phyloP scores from a whole-genome alignment of 352 stramenopile species.

The Phytophthora syringae region DNA sequence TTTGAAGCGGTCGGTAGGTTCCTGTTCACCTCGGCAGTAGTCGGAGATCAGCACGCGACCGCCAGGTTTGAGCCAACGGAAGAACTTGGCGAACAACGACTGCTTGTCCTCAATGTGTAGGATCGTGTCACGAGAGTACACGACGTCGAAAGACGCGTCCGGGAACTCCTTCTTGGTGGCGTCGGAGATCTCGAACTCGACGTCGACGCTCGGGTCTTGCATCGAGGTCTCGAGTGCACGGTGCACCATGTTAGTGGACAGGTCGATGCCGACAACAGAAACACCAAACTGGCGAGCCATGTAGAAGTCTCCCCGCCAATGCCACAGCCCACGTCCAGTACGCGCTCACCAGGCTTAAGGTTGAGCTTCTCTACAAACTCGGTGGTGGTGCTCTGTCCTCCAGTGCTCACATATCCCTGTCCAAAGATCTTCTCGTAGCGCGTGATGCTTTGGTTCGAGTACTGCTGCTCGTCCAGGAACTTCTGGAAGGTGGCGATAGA shows the following conservation, averaged over 20 bases:
- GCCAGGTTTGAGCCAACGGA: slow-evolving; percentile 69
- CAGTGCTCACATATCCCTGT: slow-evolving; percentile 73
- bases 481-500: slow-evolving; percentile 67
- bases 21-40: slow-evolving; percentile 72
- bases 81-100: slow-evolving; percentile 69
- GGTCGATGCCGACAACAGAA: slow-evolving; percentile 74
- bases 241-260: slow-evolving; percentile 83
- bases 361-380: slow-evolving; percentile 77
- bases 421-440: slow-evolving; percentile 84
- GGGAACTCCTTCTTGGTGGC: no score
- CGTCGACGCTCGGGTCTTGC: slow-evolving; percentile 49
- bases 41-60: slow-evolving; percentile 72
- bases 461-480: slow-evolving; percentile 77
- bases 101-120: slow-evolving; percentile 75
- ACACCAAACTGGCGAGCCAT: slow-evolving; percentile 91
- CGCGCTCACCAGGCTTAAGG: slow-evolving; percentile 60
- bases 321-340: slow-evolving; percentile 92
- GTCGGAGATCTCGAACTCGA: slow-evolving; percentile 80
- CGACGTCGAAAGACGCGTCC: slow-evolving; percentile 71
- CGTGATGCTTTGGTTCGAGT: slow-evolving; percentile 73
- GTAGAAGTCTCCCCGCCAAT: slow-evolving; percentile 93
- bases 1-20: slow-evolving; percentile 57
- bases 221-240: slow-evolving; percentile 72
- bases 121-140: slow-evolving; percentile 84
- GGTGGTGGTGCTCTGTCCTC: slow-evolving; percentile 67